A percentile compares a stretch with the other conserved stretches of the same genome.
These are phyloP conservation scores for Pichia phayaonensis DNA, from an alignment of 805 yeast species.

Conservation along the genomic window DNA sequence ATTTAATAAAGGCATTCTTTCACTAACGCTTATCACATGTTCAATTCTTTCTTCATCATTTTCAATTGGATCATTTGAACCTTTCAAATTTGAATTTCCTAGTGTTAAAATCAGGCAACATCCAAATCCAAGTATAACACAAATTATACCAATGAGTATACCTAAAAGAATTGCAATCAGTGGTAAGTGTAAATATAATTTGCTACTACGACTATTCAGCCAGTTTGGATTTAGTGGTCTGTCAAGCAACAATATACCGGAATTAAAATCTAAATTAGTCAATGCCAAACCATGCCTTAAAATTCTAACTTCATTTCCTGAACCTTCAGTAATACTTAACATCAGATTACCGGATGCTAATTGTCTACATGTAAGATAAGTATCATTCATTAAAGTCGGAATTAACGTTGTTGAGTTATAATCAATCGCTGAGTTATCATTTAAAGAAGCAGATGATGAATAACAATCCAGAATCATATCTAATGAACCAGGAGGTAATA, in stretches of 20 bases:
- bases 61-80: not conserved
- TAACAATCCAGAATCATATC: slow-evolving; percentile 39
- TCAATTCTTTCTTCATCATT: not conserved
- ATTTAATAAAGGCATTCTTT: slow-evolving; percentile 8
- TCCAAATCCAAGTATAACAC: slow-evolving; percentile 27
- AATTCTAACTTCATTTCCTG: slow-evolving; percentile 51
- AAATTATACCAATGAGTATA: slow-evolving; percentile 49
- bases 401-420: slow-evolving; percentile 18
- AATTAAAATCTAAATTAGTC: slow-evolving; percentile 10
- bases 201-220: slow-evolving; percentile 38
- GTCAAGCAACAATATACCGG: slow-evolving; percentile 60
- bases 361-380: slow-evolving; percentile 38
- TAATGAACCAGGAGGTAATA: slow-evolving; percentile 53
- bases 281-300: slow-evolving; percentile 56
- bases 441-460: slow-evolving; percentile 16
- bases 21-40: slow-evolving; percentile 8
- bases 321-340: slow-evolving; percentile 39
- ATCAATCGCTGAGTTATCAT: slow-evolving; percentile 6
- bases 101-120: slow-evolving; percentile 31
- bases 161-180: slow-evolving; percentile 64
- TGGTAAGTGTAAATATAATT: slow-evolving; percentile 56
- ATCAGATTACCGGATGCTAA: slow-evolving; percentile 31
- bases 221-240: slow-evolving; percentile 59
- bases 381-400: slow-evolving; percentile 36
- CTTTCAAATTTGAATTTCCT: slow-evolving; percentile 14